These are phyloP conservation scores for Xerocomellus amylosporus DNA, from an alignment of 768 basidiomycete genomes.

Conservation along the genomic window DNA sequence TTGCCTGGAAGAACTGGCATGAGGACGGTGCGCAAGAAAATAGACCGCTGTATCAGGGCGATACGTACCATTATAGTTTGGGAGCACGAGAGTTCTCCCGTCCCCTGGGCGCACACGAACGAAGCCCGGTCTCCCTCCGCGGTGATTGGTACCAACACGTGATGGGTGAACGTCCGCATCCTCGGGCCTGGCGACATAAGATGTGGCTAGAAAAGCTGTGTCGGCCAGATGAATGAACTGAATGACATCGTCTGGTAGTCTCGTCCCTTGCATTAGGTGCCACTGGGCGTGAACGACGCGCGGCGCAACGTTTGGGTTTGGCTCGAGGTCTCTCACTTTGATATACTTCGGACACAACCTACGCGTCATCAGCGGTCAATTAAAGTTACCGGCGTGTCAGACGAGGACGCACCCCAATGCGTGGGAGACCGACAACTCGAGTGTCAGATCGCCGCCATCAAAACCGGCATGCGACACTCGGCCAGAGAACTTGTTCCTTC, in stretches of 20 bases:
- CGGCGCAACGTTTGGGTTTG: constrained; percentile 38
- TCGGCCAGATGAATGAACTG: constrained; percentile 48
- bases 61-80: constrained; percentile 54
- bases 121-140: constrained; percentile 62
- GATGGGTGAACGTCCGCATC: constrained; percentile 48
- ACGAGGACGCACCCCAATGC: constrained; percentile 48
- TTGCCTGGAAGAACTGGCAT: constrained; percentile 41
- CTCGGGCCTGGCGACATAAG: constrained; percentile 40
- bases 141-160: constrained; percentile 61
- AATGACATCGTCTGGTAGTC: constrained; percentile 50
- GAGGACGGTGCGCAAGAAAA: neutral
- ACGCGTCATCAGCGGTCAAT: neutral
- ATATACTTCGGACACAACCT: constrained; percentile 71
- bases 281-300: constrained; percentile 33
- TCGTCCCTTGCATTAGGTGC: constrained; percentile 34
- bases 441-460: constrained; percentile 27
- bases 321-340: constrained; percentile 45
- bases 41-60: neutral
- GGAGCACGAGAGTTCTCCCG: constrained; percentile 52
- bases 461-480: constrained; percentile 34
- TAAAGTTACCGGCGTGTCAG: neutral
- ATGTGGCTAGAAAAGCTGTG: constrained; percentile 54
- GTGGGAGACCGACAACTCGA: constrained; percentile 51
- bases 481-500: constrained; percentile 65
- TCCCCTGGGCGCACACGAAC: constrained; percentile 56